Percentiles rank a stretch among this genome's conserved stretches.
Evolutionary conservation across 2,329 filamentous ascomycete species (phyloP).

Genomic region (Orbilia ellipsospora): DNA sequence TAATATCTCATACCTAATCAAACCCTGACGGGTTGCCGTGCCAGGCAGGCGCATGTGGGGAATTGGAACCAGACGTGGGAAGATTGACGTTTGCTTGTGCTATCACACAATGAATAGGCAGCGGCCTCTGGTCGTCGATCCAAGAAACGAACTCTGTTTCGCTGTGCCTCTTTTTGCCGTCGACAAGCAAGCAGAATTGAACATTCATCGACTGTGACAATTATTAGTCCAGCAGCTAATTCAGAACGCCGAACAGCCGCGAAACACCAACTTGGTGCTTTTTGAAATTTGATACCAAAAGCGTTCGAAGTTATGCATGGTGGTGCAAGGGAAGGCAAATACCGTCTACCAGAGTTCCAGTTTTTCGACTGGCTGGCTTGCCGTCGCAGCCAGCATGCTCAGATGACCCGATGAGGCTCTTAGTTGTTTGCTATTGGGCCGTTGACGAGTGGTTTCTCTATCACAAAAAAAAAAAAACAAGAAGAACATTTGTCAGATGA

Average conservation of each 20-base stretch:
- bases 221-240: background rate
- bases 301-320: constrained; percentile 47
- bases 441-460: no score
- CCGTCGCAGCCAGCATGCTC: constrained; percentile 3
- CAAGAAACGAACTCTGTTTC: constrained; percentile 1
- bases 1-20: no score
- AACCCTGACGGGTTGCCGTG: no score
- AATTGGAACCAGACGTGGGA: no score
- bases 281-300: constrained; percentile 30
- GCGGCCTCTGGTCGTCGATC: background rate
- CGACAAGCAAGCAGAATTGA: background rate
- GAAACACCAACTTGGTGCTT: background rate
- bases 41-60: no score
- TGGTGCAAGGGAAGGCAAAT: constrained; percentile 15
- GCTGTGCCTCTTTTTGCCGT: constrained; percentile 24
- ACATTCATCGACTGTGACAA: constrained; percentile 8
- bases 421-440: constrained; percentile 11
- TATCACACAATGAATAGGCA: constrained; percentile 4
- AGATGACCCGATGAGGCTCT: constrained; percentile 45
- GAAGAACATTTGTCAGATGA: constrained; percentile 36
- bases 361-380: constrained; percentile 6
- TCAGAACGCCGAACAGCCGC: constrained; percentile 38
- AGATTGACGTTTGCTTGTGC: no score
- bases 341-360: constrained; percentile 25
- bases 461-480: background rate